A percentile compares a stretch with the other conserved stretches of the same genome.
Conservation (phyloP, 345 rosid species). For the Citrus cavaleriei region DNA sequence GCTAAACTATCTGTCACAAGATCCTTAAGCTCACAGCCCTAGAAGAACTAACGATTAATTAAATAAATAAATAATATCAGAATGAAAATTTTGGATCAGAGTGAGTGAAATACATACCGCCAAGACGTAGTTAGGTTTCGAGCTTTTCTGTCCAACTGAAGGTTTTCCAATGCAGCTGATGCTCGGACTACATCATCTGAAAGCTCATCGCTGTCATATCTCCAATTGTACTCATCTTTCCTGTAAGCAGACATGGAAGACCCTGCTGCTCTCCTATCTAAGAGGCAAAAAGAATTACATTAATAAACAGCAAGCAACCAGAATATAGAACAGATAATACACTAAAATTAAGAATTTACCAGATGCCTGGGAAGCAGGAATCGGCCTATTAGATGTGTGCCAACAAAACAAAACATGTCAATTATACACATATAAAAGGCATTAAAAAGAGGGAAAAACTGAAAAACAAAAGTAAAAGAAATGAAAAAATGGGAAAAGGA, state of each 20-base stretch:
- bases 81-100: background rate
- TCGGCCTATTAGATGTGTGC: constrained; percentile 39
- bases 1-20: background rate
- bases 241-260: constrained; percentile 66
- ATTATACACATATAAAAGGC: background rate
- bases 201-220: constrained; percentile 61
- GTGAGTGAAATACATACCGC: constrained; percentile 54
- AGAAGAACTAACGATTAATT: background rate
- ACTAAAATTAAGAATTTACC: constrained; percentile 46
- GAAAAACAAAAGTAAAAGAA: background rate
- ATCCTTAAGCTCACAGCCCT: background rate
- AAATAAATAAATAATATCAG: background rate
- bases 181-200: constrained; percentile 74
- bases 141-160: constrained; percentile 91
- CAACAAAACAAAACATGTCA: constrained; percentile 12
- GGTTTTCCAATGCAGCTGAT: constrained; percentile 84
- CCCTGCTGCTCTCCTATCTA: constrained; percentile 85
- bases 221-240: constrained; percentile 84
- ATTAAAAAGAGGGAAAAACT: background rate
- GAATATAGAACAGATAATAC: background rate
- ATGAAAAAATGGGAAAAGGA: background rate
- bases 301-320: background rate
- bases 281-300: constrained; percentile 16
- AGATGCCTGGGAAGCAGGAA: constrained; percentile 52
- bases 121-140: constrained; percentile 80